Base-by-base conservation (phyloP, 345 rosid genomes). In the Aquilaria sinensis region DNA sequence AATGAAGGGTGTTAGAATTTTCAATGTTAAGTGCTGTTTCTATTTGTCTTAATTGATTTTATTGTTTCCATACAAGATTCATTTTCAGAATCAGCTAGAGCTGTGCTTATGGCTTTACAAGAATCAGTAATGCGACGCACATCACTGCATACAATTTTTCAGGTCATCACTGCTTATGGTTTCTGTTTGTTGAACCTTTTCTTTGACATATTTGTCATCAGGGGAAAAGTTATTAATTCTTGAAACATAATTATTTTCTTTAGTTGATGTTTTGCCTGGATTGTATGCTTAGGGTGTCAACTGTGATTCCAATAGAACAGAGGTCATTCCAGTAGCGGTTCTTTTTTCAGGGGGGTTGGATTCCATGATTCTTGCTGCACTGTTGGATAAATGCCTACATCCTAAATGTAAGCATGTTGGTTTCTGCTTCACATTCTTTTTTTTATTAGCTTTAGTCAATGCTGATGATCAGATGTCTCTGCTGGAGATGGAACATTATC, bases 311-410 rank as follows among this genome's bases (percentile, higher is more conserved):
- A 37, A 47, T 53, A 60, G 71, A 65, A 64, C 70, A 60, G 90
- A 77, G 62, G 68, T 45, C 64, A 80, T 63, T 57, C 97, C 97
- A 1, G 86, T 88, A 48, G 99, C 97, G 47, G 85, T 94, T 66
- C 88, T 94, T 51, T 90, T 94, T 74, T 94, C 99, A 56, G 97
- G 99, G 51, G 99, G 99, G 66, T 71, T 90, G 64, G 99, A 94
- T 77, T 94, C 97, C 32, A 94, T 88, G 97, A 88, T 94, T 71
- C 84, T 94, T 51, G 92, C 99, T 47, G 96, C 95, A 43, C 66
- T 94, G 31, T 76, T 90, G 75, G 77, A 94, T 69, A 82, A 90
- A 60, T 90, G 86, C 73, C 72, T 94, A 33, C 88, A 88, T 80
- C 79, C 85, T 57, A 73, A 56, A 53, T 88, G 97, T 90, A 81